Percentiles rank a stretch among this genome's conserved stretches.
Evolutionary conservation across 2,329 filamentous ascomycete genomes (phyloP).

Genomic region (Talaromyces sp.): DNA sequence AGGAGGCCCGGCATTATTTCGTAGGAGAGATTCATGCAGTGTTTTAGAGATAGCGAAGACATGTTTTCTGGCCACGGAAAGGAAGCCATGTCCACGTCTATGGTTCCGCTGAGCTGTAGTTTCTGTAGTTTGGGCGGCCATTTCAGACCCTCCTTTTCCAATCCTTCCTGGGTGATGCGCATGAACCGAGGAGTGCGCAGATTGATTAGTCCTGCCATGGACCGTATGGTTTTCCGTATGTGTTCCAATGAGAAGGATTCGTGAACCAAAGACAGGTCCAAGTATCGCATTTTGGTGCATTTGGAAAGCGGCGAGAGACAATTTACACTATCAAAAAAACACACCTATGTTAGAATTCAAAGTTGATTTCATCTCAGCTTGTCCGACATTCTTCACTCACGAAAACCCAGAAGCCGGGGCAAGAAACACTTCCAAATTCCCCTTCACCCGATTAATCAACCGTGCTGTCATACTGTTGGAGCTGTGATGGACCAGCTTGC

Average conservation of each 20-base stretch:
- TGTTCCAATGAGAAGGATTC: conserved; percentile 45
- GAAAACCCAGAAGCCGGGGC: conserved; percentile 55
- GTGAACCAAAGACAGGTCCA: conserved; percentile 50
- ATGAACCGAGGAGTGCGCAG: conserved; percentile 40
- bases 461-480: conserved; percentile 53
- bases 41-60: conserved; percentile 19
- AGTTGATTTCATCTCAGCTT: background rate
- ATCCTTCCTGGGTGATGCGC: conserved; percentile 12
- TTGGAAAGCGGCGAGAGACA: conserved; percentile 53
- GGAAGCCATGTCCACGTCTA: conserved; percentile 14
- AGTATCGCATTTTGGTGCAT: conserved; percentile 42
- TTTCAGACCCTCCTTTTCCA: background rate
- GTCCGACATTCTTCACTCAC: conserved; percentile 25
- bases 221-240: conserved; percentile 46
- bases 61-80: conserved; percentile 25
- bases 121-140: conserved; percentile 23
- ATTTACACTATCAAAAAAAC: conserved; percentile 34
- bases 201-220: conserved; percentile 38
- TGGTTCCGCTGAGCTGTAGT: conserved; percentile 21
- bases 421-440: conserved; percentile 47
- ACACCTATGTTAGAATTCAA: background rate
- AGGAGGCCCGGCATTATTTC: conserved; percentile 18
- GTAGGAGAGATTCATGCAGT: conserved; percentile 20
- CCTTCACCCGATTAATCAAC: conserved; percentile 49
- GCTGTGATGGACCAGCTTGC: conserved; percentile 53